Conservation (phyloP, 164 flowering plant genomes). For the Santalum album region DNA sequence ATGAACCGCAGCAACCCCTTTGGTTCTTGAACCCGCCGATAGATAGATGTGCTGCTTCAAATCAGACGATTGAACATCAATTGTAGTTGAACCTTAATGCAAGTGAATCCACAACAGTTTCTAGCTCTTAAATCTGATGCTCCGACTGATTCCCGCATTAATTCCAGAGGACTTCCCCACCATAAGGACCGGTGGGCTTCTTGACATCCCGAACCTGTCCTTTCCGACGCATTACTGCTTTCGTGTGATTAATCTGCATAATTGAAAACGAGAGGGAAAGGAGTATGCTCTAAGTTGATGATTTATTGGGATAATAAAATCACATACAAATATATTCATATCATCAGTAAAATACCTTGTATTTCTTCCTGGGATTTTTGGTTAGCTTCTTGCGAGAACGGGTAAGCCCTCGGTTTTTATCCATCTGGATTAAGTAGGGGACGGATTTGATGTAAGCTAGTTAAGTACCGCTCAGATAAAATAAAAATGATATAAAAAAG, state of each 20-base stretch:
- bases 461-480: background rate
- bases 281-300: background rate
- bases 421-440: constrained; percentile 43
- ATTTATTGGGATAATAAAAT: background rate
- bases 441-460: background rate
- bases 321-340: background rate
- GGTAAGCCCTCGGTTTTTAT: constrained; percentile 86
- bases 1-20: no score
- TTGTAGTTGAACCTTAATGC: no score
- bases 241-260: constrained; percentile 58
- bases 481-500: background rate
- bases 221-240: constrained; percentile 38
- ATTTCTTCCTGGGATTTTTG: constrained; percentile 94
- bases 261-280: background rate
- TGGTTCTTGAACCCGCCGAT: no score
- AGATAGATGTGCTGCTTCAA: no score
- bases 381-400: constrained; percentile 59
- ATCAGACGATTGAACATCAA: no score
- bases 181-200: constrained; percentile 61
- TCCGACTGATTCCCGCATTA: constrained; percentile 60
- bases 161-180: constrained; percentile 86
- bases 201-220: constrained; percentile 72
- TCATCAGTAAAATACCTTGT: constrained; percentile 43
- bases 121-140: constrained; percentile 53
- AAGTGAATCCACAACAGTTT: background rate